Percentiles rank a stretch among this genome's conserved stretches.
phyloP scores from a whole-genome alignment of 306 rosid species.

The Corylus americana region DNA sequence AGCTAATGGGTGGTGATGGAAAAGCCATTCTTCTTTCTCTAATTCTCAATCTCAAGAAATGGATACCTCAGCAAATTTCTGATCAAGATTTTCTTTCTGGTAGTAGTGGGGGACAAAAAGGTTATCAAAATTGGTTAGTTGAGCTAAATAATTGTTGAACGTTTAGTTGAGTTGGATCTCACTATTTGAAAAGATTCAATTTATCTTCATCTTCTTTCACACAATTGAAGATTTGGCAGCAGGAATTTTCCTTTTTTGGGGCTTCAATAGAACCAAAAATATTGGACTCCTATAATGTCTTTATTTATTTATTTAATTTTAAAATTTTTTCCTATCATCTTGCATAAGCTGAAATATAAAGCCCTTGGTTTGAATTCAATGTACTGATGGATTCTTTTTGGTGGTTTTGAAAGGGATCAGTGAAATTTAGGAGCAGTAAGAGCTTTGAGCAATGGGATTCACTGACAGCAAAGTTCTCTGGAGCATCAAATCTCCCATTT shows the following conservation, averaged over 20 bases:
- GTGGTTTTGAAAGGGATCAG: constrained; percentile 53
- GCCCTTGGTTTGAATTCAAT: constrained; percentile 7
- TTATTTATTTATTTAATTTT: not conserved
- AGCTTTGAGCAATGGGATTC: constrained; percentile 74
- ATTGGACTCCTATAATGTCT: not conserved
- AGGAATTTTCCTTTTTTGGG: not conserved
- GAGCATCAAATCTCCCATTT: constrained; percentile 80
- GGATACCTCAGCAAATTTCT: not conserved
- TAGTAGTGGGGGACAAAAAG: not conserved
- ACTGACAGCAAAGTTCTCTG: constrained; percentile 77
- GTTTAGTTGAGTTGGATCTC: not conserved
- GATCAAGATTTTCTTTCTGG: not conserved
- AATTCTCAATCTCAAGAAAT: constrained; percentile 3
- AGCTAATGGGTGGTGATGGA: not conserved
- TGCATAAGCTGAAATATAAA: not conserved
- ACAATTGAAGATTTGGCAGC: not conserved
- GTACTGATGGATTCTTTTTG: constrained; percentile 27
- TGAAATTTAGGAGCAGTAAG: constrained; percentile 32
- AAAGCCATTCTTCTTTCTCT: not conserved
- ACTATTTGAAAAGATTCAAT: not conserved
- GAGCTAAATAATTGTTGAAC: not conserved
- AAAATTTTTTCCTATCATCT: not conserved
- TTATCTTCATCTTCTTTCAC: not conserved
- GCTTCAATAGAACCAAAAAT: not conserved
- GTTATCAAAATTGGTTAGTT: not conserved